These are phyloP conservation scores for Acer negundo DNA, from an alignment of 345 rosid genomes.

Conservation along the genomic window DNA sequence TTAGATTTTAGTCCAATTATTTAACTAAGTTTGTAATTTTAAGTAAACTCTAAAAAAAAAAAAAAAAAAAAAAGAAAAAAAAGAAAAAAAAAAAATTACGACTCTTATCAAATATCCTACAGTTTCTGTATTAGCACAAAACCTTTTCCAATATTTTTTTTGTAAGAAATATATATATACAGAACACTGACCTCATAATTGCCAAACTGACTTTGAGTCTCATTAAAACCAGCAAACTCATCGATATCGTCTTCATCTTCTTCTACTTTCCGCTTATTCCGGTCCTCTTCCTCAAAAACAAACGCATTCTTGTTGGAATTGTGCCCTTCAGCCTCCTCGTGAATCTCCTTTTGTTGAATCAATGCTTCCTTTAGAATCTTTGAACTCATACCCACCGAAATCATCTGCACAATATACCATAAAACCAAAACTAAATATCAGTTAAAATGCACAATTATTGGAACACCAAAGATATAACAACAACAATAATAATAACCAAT, in stretches of 20 bases:
- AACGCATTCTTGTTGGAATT: slow-evolving; percentile 35
- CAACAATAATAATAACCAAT: not conserved
- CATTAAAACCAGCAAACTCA: slow-evolving; percentile 61
- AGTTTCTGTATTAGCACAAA: no score
- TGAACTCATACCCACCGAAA: slow-evolving; percentile 69
- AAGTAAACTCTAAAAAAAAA: not conserved
- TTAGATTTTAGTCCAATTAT: not conserved
- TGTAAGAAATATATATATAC: not conserved
- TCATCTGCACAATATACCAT: slow-evolving; percentile 37
- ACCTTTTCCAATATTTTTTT: not conserved
- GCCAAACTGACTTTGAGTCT: slow-evolving; percentile 58
- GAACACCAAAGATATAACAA: not conserved
- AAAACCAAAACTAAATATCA: not conserved
- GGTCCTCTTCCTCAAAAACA: slow-evolving; percentile 41
- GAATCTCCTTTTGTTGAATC: slow-evolving; percentile 80
- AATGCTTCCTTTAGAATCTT: slow-evolving; percentile 76
- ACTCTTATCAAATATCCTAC: not conserved
- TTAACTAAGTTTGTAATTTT: not conserved
- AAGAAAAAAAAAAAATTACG: not conserved
- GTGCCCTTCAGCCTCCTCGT: slow-evolving; percentile 52
- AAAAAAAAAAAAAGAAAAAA: not conserved
- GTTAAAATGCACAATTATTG: not conserved
- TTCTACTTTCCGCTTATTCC: slow-evolving; percentile 20
- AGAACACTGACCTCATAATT: slow-evolving; percentile 47
- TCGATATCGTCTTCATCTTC: slow-evolving; percentile 42